Evolutionary conservation across 495 filamentous ascomycete genomes (phyloP), one percentile per base, ranked within the genome.

Genomic region (Aspergillus campestris): DNA sequence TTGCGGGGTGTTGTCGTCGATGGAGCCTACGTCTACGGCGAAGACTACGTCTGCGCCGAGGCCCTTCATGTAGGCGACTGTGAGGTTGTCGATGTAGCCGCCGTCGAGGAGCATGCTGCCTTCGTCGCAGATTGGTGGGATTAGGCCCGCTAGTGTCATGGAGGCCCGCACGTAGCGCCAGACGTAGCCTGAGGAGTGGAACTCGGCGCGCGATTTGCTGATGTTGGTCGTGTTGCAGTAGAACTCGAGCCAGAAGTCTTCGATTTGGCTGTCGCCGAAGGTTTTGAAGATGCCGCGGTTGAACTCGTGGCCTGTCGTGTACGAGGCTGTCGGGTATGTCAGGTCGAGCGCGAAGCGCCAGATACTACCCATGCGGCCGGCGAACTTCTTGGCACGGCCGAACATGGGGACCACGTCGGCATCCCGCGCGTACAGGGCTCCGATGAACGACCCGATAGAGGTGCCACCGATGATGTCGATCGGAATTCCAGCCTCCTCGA

Each of bases 201-300:
- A 87, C 59, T 97, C 89, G 3, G 80, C 78, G 7, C 89, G 80
- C 32, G 82, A 88, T 56, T 89, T 90, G 67, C 81, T 87, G 67
- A 98, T 97, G 56, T 95, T 97, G 24, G 94, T 97, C 0, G 90
- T 96, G 62, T 98, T 98, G 73, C 94, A 97, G 72, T 97, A 98
- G 66, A 89, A 98, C 48, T 94, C 88, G 11, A 98, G 78, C 92
- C 92, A 97, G 60, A 97, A 96, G 60, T 97, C 94, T 66, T 98
- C 92, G 44, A 98, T 97, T 62, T 96, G 92, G 32, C 85, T 83
- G 49, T 94, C 86, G 7, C 89, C 91, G 62, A 98, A 95, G 0
- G 92, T 89, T 66, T 97, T 97, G 78, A 97, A 98, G 57, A 98
- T 96, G 8, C 94, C 94, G 3, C 92, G 87, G 59, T 98, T 98